Conservation (phyloP, 441 rosid genomes). For the Syzygium syzygioides region DNA sequence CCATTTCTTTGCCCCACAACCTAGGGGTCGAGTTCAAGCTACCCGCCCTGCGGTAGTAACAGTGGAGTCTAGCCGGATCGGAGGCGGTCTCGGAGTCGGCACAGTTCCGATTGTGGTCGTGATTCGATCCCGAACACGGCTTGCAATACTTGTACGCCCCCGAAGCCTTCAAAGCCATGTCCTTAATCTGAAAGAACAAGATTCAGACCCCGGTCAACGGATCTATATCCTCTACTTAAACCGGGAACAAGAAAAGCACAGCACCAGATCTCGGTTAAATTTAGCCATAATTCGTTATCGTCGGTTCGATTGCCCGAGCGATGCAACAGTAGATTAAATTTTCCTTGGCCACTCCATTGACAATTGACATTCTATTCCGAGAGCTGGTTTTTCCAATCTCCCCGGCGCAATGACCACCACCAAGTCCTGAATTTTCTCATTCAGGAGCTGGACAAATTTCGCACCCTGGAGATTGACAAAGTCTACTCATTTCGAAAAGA, state of each 20-base stretch:
- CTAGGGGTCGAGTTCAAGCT: slow-evolving; percentile 54
- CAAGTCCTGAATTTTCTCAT: not conserved
- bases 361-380: not conserved
- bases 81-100: slow-evolving; percentile 59
- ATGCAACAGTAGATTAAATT: not conserved
- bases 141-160: slow-evolving; percentile 81
- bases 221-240: not conserved
- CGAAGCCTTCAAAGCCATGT: slow-evolving; percentile 82
- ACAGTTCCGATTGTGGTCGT: slow-evolving; percentile 36
- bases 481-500: not conserved
- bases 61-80: slow-evolving; percentile 54
- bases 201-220: not conserved
- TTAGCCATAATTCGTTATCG: not conserved
- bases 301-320: not conserved
- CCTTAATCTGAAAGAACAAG: slow-evolving; percentile 52
- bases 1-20: slow-evolving; percentile 73
- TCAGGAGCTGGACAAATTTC: not conserved
- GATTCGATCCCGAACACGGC: slow-evolving; percentile 68
- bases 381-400: not conserved
- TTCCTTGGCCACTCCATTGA: not conserved
- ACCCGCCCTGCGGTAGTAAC: slow-evolving; percentile 65
- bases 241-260: not conserved
- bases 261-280: not conserved
- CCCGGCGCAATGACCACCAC: not conserved
- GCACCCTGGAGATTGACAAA: too few relatives aligned